phyloP scores from a whole-genome alignment of 2,329 filamentous ascomycete genomes.

The Aspergillus quadricinctus region DNA sequence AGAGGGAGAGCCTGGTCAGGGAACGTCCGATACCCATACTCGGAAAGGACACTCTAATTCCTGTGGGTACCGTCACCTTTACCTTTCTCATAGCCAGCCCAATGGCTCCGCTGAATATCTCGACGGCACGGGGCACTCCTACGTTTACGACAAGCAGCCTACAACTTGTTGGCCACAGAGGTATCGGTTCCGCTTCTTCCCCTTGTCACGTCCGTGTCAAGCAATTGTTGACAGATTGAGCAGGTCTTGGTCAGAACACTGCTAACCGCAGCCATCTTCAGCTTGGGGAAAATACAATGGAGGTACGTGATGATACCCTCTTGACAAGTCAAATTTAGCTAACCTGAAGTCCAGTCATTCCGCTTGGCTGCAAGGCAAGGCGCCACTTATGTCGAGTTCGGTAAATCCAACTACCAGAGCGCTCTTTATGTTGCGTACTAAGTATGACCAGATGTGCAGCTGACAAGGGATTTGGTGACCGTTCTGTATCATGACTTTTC shows the following conservation, averaged over 20 bases:
- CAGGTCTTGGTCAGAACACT: conserved; percentile 27
- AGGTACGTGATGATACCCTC: conserved; percentile 11
- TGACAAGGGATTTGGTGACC: conserved; percentile 39
- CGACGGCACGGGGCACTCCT: not conserved
- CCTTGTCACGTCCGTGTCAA: not conserved
- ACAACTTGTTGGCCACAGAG: conserved; percentile 33
- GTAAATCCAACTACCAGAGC: not conserved
- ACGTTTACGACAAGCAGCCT: not conserved
- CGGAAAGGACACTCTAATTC: conserved; percentile 22
- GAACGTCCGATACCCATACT: conserved; percentile 32
- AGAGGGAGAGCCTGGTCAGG: conserved; percentile 31
- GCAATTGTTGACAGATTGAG: not conserved
- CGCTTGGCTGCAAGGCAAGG: conserved; percentile 31
- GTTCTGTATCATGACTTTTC: conserved; percentile 43
- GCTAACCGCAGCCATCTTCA: conserved; percentile 28
- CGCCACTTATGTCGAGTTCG: conserved; percentile 30
- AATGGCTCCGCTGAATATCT: not conserved
- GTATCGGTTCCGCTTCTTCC: conserved; percentile 8
- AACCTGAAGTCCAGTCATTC: conserved; percentile 24
- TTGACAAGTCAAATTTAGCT: not conserved
- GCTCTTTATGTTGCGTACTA: not conserved
- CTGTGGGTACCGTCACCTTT: conserved; percentile 32
- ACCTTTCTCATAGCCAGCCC: conserved; percentile 25
- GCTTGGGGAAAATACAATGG: conserved; percentile 37
- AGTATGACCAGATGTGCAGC: conserved; percentile 33